These are phyloP conservation scores for Carex littledalei DNA, from an alignment of 176 grass and related monocot genomes.

Conservation along the genomic window DNA sequence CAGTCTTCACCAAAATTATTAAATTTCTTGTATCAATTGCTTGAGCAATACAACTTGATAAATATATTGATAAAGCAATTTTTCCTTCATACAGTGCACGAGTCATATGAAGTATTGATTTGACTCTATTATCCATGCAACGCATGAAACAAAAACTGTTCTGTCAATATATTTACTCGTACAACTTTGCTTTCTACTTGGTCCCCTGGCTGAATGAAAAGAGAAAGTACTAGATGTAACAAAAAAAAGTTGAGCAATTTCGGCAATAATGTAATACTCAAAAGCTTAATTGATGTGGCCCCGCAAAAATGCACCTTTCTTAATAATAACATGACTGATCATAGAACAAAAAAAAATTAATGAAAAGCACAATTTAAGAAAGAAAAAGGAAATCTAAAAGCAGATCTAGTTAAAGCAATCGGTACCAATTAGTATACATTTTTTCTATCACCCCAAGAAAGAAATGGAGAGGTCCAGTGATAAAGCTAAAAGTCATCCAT, in stretches of 20 bases:
- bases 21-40: background rate
- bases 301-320: background rate
- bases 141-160: too few species aligned
- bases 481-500: background rate
- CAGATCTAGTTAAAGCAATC: background rate
- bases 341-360: background rate
- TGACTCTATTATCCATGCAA: too few species aligned
- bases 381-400: background rate
- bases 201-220: background rate
- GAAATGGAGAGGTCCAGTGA: background rate
- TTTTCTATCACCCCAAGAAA: background rate
- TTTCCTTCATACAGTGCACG: too few species aligned
- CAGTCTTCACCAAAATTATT: background rate
- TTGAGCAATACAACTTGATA: background rate
- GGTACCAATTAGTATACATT: background rate
- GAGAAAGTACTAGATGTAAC: background rate
- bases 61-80: too few species aligned
- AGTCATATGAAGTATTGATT: too few species aligned
- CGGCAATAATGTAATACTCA: background rate
- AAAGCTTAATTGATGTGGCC: background rate
- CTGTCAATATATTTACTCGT: background rate
- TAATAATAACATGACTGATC: background rate
- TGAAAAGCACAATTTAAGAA: background rate
- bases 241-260: background rate
- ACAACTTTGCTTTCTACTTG: background rate